Base-by-base conservation (phyloP, 2,329 filamentous ascomycete genomes). In the Cryphonectria japonica region DNA sequence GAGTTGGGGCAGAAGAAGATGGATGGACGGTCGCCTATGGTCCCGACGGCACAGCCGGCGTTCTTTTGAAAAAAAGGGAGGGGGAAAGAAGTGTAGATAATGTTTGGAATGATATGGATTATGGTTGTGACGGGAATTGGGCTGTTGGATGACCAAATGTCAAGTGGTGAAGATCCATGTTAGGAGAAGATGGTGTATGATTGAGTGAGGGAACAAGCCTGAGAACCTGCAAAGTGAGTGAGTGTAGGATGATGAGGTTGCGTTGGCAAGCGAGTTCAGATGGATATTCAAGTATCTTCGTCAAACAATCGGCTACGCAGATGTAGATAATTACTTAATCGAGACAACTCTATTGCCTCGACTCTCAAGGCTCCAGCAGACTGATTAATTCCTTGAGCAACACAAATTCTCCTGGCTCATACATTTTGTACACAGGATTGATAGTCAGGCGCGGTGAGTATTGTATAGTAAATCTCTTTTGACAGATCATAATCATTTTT, bases 21-120 rank as follows among this genome's bases (percentile, higher is more conserved):
- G 65, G 26, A 52, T 39, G 9, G 29, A 37, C 62, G 43, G 32
- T 67, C 50, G 22, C 50, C 50, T 26, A 26, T 67, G 19, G 50
- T 13, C 16, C 52, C 52, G 37, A 32, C 2, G 9, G 29, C 52
- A 26, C 46, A 50, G 57, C 54, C n/a, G 6, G 67, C 39, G 14
- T 68, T 68, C 26, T 63, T 68, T 9, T 68, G 19, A 63, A 37
- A n/a, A 26, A n/a, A 5, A 13, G 22, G n/a, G 9, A 8, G 11
- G 14, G 26, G 13, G 16, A 13, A 6, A 11, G n/a, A 29, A 2
- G 16, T 26, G 26, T 8, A 3, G 3, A 32, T 34, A 32, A 43
- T 67, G 7, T 59, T 5, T 41, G 41, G 52, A 14, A 16, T 26
- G 13, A 46, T 19, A 26, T 43, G 26, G 29, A 37, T 26, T 14